Evolutionary conservation across 352 stramenopile genomes (phyloP), one percentile per base, ranked within the genome.

Genomic region (Phytophthora colocasiae): DNA sequence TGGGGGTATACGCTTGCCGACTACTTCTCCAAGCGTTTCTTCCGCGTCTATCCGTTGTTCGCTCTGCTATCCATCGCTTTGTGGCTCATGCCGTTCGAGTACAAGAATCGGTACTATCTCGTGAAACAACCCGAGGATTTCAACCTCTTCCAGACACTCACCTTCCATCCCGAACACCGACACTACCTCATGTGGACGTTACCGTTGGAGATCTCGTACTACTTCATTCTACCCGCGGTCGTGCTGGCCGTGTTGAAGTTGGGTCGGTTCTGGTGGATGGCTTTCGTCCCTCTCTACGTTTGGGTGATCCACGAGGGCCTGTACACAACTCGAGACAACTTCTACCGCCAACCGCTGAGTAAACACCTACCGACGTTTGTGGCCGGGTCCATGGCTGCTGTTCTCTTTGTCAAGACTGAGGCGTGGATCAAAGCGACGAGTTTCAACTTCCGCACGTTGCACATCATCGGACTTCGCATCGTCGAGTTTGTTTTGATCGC

Each of bases 11-110:
- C 48, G 38, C 27, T 66, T 6, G 29, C 19, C 29, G 58, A 66
- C 31, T 66, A 66, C 47, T 66, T 66, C 31, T 54, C 40, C 19
- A 66, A 60, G 32, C 46, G 58, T 0, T 66, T 66, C 22, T 59
- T 59, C 6, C 48, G 58, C 5, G 58, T 66, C 8, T 66, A 66
- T 12, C 58, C 58, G 19, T 26, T 60, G 12, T 66, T 66, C 31
- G 40, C 39, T 1, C 6, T 66, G 14, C 7, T 50, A 9, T 36
- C 41, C 1, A 55, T 66, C 8, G 22, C 39, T 1, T 24, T 66
- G 49, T 52, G 39, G 49, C 22, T 66, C 22, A 55, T 66, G 58
- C 47, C 48, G 31, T 52, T 47, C 22, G 19, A 60, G 22, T 32
- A 56, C 14, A 40, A 60, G 31, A 19, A 66, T 3, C 29, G 40